A percentile compares a stretch with the other conserved stretches of the same genome.
Conservation (phyloP, 768 basidiomycete species). For the Auricularia sp. region DNA sequence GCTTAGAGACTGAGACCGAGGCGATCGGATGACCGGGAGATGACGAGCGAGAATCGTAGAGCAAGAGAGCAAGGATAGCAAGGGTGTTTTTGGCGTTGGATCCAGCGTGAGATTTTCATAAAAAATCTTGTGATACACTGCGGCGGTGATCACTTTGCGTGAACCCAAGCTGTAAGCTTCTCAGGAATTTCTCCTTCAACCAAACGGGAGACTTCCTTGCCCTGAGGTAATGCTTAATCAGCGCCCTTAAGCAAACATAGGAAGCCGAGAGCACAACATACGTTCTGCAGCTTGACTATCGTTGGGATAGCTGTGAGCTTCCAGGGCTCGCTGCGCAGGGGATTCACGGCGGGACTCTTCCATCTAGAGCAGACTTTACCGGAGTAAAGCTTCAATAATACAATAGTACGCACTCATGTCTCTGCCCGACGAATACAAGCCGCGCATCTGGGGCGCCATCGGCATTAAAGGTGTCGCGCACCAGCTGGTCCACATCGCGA, state of each 20-base stretch:
- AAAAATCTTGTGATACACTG: not conserved
- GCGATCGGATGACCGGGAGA: too few species aligned
- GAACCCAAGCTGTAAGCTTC: not conserved
- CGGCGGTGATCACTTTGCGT: not conserved
- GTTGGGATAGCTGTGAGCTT: slow-evolving; percentile 52
- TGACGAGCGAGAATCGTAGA: too few species aligned
- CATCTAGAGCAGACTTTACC: slow-evolving; percentile 38
- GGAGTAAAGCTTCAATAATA: not conserved
- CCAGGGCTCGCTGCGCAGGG: slow-evolving; percentile 57
- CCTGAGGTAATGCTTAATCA: not conserved
- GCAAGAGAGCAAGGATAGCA: too few species aligned
- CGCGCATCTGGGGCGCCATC: slow-evolving; percentile 40
- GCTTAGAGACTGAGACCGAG: too few species aligned
- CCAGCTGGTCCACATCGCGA: slow-evolving; percentile 43
- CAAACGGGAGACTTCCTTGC: slow-evolving; percentile 11
- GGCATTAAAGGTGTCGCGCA: slow-evolving; percentile 41
- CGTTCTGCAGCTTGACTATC: slow-evolving; percentile 49
- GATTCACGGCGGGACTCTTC: slow-evolving; percentile 44
- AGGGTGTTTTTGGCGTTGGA: too few species aligned
- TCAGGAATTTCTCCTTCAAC: slow-evolving; percentile 13
- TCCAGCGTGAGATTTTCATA: too few species aligned
- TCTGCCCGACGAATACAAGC: slow-evolving; percentile 62
- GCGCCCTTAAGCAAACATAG: not conserved
- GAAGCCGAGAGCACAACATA: slow-evolving; percentile 24
- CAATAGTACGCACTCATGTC: slow-evolving; percentile 39